A percentile compares a stretch with the other conserved stretches of the same genome.
Conservation (phyloP, 768 basidiomycete genomes). For the Hericium coralloides region DNA sequence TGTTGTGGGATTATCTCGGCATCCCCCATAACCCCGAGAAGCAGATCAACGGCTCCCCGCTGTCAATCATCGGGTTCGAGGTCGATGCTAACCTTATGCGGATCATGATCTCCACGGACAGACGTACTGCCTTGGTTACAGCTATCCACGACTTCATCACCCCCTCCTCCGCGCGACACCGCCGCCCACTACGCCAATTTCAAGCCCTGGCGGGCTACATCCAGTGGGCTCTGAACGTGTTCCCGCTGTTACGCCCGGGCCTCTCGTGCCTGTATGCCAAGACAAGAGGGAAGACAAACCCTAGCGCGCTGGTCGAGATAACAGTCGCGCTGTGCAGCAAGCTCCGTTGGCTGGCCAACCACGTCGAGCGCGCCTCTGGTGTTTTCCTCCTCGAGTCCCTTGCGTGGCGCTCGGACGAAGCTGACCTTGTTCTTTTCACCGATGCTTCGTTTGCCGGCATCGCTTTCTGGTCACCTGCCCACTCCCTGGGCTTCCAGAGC, state of each 20-base stretch:
- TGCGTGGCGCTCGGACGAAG: conserved; percentile 3
- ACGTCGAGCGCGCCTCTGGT: conserved; percentile 1
- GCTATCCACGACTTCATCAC: background rate
- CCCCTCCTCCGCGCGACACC: background rate
- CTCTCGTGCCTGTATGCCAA: conserved; percentile 24
- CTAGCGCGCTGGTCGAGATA: conserved; percentile 16
- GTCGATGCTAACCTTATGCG: conserved; percentile 29
- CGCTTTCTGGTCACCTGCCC: conserved; percentile 14
- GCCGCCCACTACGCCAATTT: background rate
- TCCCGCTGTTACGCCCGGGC: conserved; percentile 21
- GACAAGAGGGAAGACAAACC: conserved; percentile 17
- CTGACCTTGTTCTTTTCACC: conserved; percentile 10
- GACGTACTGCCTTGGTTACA: background rate
- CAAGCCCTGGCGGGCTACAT: background rate
- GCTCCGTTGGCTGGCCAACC: conserved; percentile 24
- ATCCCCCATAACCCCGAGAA: conserved; percentile 31
- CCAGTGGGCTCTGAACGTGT: conserved; percentile 23
- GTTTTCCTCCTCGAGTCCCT: conserved; percentile 9
- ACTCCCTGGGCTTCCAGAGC: background rate
- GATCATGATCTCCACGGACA: conserved; percentile 22
- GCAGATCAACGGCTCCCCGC: conserved; percentile 25
- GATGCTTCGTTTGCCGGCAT: conserved; percentile 17
- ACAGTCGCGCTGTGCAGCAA: conserved; percentile 22
- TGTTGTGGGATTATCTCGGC: conserved; percentile 31
- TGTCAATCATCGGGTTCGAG: conserved; percentile 22